phyloP scores from a whole-genome alignment of 1,284 basidiomycete genomes.

The Stereum hirsutum region DNA sequence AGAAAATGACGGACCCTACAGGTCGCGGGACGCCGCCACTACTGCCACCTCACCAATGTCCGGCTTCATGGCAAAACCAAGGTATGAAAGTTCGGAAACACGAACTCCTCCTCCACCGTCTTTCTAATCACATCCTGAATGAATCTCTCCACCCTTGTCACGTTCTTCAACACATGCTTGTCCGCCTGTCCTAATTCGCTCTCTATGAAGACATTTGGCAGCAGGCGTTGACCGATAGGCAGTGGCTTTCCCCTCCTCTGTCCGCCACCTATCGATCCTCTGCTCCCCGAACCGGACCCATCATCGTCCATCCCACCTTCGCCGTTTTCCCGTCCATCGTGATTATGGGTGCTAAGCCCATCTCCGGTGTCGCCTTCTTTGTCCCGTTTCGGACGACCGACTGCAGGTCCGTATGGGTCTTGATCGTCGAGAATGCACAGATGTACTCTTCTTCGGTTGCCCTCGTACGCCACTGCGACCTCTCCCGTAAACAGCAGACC shows the following conservation, averaged over 20 bases:
- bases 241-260: slow-evolving; percentile 40
- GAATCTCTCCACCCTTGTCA: slow-evolving; percentile 93
- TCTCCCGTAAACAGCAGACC: slow-evolving; percentile 85
- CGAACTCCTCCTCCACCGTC: slow-evolving; percentile 88
- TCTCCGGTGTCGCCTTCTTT: slow-evolving; percentile 23
- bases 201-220: slow-evolving; percentile 93
- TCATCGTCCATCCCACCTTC: slow-evolving; percentile 28
- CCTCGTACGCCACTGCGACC: slow-evolving; percentile 87
- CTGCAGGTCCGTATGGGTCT: slow-evolving; percentile 69
- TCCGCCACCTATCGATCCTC: too few relatives aligned
- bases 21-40: too few relatives aligned
- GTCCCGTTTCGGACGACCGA: slow-evolving; percentile 40
- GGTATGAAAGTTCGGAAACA: slow-evolving; percentile 92
- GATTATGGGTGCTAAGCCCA: too few relatives aligned
- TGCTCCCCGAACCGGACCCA: slow-evolving; percentile 19
- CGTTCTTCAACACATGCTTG: slow-evolving; percentile 94
- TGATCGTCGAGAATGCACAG: slow-evolving; percentile 82
- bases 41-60: too few relatives aligned
- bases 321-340: slow-evolving; percentile 22
- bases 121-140: slow-evolving; percentile 93
- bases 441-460: slow-evolving; percentile 76
- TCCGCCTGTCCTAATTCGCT: slow-evolving; percentile 95
- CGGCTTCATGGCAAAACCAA: slow-evolving; percentile 10
- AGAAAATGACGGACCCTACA: too few relatives aligned
- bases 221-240: slow-evolving; percentile 74